Base-by-base conservation (phyloP, 2,329 filamentous ascomycete genomes). In the Colletotrichum shisoi region DNA sequence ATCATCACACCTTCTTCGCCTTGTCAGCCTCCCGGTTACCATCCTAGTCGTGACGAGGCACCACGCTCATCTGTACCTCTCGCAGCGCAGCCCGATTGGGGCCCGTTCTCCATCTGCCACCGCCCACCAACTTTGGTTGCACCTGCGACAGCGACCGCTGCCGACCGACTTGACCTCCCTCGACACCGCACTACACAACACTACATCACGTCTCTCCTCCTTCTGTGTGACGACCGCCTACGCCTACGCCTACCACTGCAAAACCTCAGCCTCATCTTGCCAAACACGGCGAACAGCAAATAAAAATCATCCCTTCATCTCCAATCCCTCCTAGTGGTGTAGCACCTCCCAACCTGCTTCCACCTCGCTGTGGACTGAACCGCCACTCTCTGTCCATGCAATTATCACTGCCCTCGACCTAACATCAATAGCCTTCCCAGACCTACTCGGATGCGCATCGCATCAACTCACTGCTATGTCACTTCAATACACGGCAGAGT, bases 401-500 rank as follows among this genome's bases (percentile, higher is more conserved):
- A 64, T 45, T 21, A 65, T 65, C 62, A 37, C 49, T 31, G 58
- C 39, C 54, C 17, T 49, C 44, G 27, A 21, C 65, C 45, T 37
- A 64, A 48, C 44, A 68, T 57, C 61, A 51, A 64, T 65, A 65
- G 48, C 44, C 39, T 57, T 45, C 34, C 37, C 40, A 52, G 24
- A 57, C 39, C 12, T 49, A 19, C 8, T 67, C 69, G 68, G 72
- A 81, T 80, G 79, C 76, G 78, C 76, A 74, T 77, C 74, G 74
- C 74, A 74, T 73, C 70, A 67, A 70, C 71, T 71, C 70, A 71
- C 71, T 73, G 77, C 73, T 70, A 87, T 87, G 84, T 80, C 82
- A 75, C 77, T 83, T 75, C 86, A 87, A 82, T 97, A 97, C 79
- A 86, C 91, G 70, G 84, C 87, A 78, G 91, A 94, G 71, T 85